Evolutionary conservation across 257 asterid genomes (phyloP).

Genomic region (Nicotiana sylvestris): DNA sequence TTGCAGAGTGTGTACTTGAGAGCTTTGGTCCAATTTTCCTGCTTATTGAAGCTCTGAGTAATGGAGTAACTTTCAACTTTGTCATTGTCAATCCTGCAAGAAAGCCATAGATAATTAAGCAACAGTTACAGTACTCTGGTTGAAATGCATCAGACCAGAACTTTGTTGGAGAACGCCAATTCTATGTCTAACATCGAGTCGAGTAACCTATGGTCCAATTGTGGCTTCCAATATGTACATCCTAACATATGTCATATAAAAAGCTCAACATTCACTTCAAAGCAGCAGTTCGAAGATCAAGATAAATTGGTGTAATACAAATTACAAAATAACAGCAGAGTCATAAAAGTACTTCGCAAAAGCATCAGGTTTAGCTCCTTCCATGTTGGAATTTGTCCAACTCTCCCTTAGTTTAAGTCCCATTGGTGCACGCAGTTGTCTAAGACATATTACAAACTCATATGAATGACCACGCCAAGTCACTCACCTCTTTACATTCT

Average conservation of each 20-base stretch:
- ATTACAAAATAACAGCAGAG: background rate
- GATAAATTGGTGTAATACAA: background rate
- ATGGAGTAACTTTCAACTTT: slow-evolving; percentile 86
- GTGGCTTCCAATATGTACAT: background rate
- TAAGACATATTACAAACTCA: background rate
- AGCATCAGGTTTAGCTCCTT: background rate
- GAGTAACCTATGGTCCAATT: background rate
- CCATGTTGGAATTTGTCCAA: background rate
- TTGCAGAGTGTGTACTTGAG: slow-evolving; percentile 94
- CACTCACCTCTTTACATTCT: background rate
- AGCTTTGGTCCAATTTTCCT: slow-evolving; percentile 97
- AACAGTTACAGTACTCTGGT: background rate
- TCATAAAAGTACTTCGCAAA: background rate
- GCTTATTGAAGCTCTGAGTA: slow-evolving; percentile 93
- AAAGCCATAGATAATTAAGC: background rate
- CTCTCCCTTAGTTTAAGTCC: background rate
- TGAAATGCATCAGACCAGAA: background rate
- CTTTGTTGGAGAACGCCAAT: background rate
- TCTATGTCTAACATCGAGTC: background rate
- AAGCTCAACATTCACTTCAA: background rate
- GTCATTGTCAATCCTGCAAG: slow-evolving; percentile 89
- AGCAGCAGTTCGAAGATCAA: background rate
- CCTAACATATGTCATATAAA: background rate
- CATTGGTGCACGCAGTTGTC: background rate
- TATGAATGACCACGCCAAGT: background rate